Percentiles rank a stretch among this genome's conserved stretches.
These are phyloP conservation scores for Ephemerocybe angulata DNA, from an alignment of 768 basidiomycete species.

Conservation along the genomic window DNA sequence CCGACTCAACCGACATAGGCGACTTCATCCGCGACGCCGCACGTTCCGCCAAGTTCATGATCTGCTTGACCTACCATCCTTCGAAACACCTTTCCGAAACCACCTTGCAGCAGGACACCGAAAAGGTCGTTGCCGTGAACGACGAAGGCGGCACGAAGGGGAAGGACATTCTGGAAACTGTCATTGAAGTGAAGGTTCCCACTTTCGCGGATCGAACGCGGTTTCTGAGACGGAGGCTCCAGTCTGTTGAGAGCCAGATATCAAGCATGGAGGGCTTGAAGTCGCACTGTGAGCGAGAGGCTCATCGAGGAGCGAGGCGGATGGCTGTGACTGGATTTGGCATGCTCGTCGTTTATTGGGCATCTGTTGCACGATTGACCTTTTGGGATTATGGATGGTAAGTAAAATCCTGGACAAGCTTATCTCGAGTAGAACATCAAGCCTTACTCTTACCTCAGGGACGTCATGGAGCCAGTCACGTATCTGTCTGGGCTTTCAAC, in stretches of 20 bases:
- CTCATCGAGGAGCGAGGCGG: conserved; percentile 51
- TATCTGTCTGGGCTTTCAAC: conserved; percentile 61
- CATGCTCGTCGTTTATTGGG: conserved; percentile 63
- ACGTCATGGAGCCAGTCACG: conserved; percentile 68
- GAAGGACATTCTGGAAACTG: conserved; percentile 13
- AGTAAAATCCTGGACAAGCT: conserved; percentile 11
- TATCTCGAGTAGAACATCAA: not conserved
- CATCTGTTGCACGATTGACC: conserved; percentile 56
- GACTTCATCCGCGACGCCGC: conserved; percentile 66
- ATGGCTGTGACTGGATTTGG: conserved; percentile 59
- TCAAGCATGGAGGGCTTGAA: conserved; percentile 52
- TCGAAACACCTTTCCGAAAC: conserved; percentile 5
- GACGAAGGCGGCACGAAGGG: conserved; percentile 5
- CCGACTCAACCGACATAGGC: conserved; percentile 58
- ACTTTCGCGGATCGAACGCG: conserved; percentile 60
- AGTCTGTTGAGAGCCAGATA: conserved; percentile 40
- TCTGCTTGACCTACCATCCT: conserved; percentile 35
- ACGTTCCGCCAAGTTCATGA: conserved; percentile 48
- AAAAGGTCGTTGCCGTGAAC: conserved; percentile 4
- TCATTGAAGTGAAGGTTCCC: conserved; percentile 54
- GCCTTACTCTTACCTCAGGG: conserved; percentile 31
- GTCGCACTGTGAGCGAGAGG: conserved; percentile 50
- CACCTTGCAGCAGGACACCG: conserved; percentile 5
- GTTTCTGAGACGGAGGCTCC: conserved; percentile 49
- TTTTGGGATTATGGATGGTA: conserved; percentile 60